These are phyloP conservation scores for Hymenoscyphus linearis DNA, from an alignment of 2,329 filamentous ascomycete genomes.

Conservation along the genomic window DNA sequence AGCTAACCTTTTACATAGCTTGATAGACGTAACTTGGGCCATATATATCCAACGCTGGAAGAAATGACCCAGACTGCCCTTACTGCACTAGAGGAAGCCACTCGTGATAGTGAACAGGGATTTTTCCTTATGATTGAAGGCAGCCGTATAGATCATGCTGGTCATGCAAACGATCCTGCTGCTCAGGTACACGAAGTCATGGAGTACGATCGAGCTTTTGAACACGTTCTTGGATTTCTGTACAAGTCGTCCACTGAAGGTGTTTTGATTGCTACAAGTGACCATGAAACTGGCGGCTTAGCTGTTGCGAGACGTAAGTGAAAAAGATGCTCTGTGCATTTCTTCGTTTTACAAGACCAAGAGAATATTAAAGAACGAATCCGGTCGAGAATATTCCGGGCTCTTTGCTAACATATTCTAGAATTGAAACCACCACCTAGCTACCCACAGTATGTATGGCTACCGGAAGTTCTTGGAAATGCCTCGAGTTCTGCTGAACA, in stretches of 20 bases:
- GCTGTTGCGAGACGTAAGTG: constrained; percentile 68
- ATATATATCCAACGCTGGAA: constrained; percentile 80
- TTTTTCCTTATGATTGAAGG: constrained; percentile 99
- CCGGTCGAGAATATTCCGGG: too few species aligned
- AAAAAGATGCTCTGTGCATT: neutral
- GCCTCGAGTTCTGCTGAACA: constrained; percentile 70
- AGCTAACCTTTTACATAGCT: constrained; percentile 35
- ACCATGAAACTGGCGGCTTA: constrained; percentile 93
- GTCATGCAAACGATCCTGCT: constrained; percentile 77
- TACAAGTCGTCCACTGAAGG: constrained; percentile 66
- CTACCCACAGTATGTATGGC: constrained; percentile 73
- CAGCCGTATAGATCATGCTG: constrained; percentile 92
- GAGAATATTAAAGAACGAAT: too few species aligned
- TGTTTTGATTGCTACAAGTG: constrained; percentile 82
- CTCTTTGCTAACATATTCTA: constrained; percentile 20
- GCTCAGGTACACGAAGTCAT: constrained; percentile 87
- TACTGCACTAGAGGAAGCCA: constrained; percentile 72
- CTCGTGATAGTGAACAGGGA: constrained; percentile 76
- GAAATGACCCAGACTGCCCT: constrained; percentile 88
- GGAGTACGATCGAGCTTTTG: constrained; percentile 87
- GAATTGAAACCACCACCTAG: constrained; percentile 45
- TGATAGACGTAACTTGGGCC: constrained; percentile 72
- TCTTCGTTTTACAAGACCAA: too few species aligned
- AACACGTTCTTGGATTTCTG: constrained; percentile 78
- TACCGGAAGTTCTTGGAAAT: constrained; percentile 74